Percentiles rank a stretch among this genome's conserved stretches.
Evolutionary conservation across 306 rosid species (phyloP).

Genomic region (Clitoria ternatea): DNA sequence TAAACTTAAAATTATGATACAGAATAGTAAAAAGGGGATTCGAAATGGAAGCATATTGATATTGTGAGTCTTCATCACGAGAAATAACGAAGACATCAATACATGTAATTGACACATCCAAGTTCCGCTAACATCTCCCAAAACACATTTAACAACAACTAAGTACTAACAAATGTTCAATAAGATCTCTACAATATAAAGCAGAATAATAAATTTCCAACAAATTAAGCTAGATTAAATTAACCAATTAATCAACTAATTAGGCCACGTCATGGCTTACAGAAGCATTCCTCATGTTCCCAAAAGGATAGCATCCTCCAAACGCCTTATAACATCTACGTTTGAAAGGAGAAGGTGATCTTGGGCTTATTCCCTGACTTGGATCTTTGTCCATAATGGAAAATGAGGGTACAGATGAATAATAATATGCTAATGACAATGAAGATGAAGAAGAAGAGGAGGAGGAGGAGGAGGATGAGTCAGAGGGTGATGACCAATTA

Average conservation of each 20-base stretch:
- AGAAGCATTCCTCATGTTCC: constrained; percentile 23
- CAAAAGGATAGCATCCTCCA: constrained; percentile 31
- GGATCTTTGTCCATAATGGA: neutral
- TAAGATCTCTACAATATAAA: constrained; percentile 16
- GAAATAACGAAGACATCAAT: neutral
- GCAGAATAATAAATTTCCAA: neutral
- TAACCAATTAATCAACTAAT: no score
- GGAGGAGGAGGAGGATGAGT: neutral
- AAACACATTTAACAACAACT: constrained; percentile 1
- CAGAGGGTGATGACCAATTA: neutral
- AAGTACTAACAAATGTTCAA: neutral
- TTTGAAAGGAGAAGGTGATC: constrained; percentile 8
- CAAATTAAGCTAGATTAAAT: neutral
- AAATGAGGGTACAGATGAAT: constrained; percentile 14
- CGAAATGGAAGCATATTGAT: neutral
- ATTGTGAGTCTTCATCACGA: neutral
- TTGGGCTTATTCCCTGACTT: neutral
- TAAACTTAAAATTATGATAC: no score
- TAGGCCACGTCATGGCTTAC: constrained; percentile 24
- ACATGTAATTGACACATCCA: neutral
- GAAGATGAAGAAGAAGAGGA: constrained; percentile 5
- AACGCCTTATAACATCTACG: neutral
- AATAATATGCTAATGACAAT: neutral
- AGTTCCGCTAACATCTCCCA: neutral
- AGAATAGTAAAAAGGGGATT: neutral